Conservation (phyloP, 179 eudicot genomes). For the Gypsophila paniculata region DNA sequence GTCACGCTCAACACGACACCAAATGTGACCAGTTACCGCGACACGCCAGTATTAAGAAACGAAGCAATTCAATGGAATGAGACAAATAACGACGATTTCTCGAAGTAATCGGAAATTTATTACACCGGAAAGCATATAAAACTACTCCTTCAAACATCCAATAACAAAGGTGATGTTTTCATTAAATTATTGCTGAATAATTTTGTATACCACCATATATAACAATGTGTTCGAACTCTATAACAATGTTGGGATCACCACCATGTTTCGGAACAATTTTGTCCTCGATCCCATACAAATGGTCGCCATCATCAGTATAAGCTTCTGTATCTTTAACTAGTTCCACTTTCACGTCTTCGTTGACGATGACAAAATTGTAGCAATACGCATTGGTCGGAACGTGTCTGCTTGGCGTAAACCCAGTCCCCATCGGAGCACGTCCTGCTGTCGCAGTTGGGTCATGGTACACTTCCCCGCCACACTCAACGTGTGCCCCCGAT, state of each 20-base stretch:
- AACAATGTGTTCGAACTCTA: constrained; percentile 3
- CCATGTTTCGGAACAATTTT: background rate
- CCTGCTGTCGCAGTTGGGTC: background rate
- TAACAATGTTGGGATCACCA: constrained; percentile 2
- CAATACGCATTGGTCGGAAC: constrained; percentile 7
- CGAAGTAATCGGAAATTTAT: no score
- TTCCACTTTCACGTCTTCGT: background rate
- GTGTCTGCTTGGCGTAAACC: constrained; percentile 8
- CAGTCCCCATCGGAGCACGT: constrained; percentile 16
- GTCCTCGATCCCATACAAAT: constrained; percentile 6
- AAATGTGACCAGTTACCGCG: no score
- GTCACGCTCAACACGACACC: no score
- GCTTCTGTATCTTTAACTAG: constrained; percentile 5
- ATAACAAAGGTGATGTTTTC: background rate
- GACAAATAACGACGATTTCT: no score
- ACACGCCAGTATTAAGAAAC: no score
- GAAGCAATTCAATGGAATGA: no score
- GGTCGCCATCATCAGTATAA: background rate
- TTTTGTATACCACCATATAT: constrained; percentile 16
- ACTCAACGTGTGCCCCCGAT: constrained; percentile 18
- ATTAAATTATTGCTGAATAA: background rate
- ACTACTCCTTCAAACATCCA: no score
- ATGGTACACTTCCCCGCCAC: constrained; percentile 15
- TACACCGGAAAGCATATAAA: no score
- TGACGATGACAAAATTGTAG: background rate